phyloP scores from a whole-genome alignment of 345 rosid genomes.

The Toxicodendron radicans region DNA sequence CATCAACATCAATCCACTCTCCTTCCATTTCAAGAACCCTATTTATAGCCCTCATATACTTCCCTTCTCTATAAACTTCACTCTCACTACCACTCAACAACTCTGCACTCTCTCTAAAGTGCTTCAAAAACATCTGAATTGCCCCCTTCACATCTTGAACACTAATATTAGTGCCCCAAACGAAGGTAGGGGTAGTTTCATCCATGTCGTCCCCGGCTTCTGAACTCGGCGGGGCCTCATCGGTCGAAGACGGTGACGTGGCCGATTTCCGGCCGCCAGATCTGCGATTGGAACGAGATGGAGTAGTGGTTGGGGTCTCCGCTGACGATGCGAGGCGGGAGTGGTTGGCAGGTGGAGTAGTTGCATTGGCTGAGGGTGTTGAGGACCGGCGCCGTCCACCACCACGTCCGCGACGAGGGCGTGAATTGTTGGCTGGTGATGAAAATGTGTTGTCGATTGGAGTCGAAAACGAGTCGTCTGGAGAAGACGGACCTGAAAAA shows the following conservation, averaged over 20 bases:
- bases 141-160: conserved; percentile 89
- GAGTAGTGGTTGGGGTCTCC: conserved; percentile 54
- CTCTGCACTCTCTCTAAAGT: conserved; percentile 66
- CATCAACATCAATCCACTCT: too few relatives aligned
- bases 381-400: conserved; percentile 27
- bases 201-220: conserved; percentile 70
- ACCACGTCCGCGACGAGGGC: conserved; percentile 15
- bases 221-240: conserved; percentile 50
- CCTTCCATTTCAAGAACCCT: too few relatives aligned
- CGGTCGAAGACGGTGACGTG: conserved; percentile 55
- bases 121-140: conserved; percentile 83
- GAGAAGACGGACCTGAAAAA: conserved; percentile 61
- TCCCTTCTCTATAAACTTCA: conserved; percentile 71
- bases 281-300: conserved; percentile 35
- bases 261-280: conserved; percentile 33
- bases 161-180: conserved; percentile 96
- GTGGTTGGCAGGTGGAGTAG: conserved; percentile 28
- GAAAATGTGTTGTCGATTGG: conserved; percentile 66
- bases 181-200: conserved; percentile 76
- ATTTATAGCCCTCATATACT: too few relatives aligned
- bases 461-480: conserved; percentile 60
- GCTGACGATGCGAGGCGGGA: conserved; percentile 36
- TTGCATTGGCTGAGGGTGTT: conserved; percentile 25
- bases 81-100: conserved; percentile 19
- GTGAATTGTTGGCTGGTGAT: conserved; percentile 38